Evolutionary conservation across 768 basidiomycete species (phyloP), one percentile per base, ranked within the genome.

Genomic region (Boletus sp.): DNA sequence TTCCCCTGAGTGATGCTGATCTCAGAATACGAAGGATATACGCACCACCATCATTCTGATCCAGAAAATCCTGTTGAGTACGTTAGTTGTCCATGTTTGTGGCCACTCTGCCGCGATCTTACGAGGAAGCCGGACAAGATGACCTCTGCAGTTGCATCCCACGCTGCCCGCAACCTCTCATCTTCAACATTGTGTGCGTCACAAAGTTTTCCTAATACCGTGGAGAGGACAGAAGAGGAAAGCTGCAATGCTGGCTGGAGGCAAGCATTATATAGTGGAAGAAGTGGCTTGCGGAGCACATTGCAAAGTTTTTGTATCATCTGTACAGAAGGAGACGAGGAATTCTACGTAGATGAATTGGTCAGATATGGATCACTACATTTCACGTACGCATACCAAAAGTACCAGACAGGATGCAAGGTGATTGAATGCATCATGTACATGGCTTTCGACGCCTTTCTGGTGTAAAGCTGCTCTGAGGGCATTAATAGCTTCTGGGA

Each of bases 91-190:
- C 13, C 19, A 7, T 19, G 17, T 43, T 19, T 25, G 33, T n/a
- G 10, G 13, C 2, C 29, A 30, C 4, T 19, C 30, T 45, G 8
- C 21, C 6, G 34, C 38, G 17, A 27, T 58, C 74, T 59, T 59
- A 82, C 81, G 55, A 82, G 62, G 33, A 83, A 56, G 4, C 84
- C 83, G 5, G 83, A 80, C 21, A 86, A 60, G n/a, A 84, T 55
- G 10, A 77, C 71, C 29, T 74, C 60, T 33, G 78, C 74, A 11
- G 77, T 68, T 13, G 52, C 56, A 64, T 83, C 80, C 83, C 83
- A 85, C 3, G 64, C 53, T 5, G 46, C 55, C 40, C 63, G 60
- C 48, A 66, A 53, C 9, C 49, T 58, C 25, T 61, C 56, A 42
- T 72, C 60, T 32, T 50, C 50, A 11, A 43, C 14, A 41, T 60